Evolutionary conservation across 176 grass and related monocot genomes (phyloP).

Genomic region (Rhynchospora breviuscula): DNA sequence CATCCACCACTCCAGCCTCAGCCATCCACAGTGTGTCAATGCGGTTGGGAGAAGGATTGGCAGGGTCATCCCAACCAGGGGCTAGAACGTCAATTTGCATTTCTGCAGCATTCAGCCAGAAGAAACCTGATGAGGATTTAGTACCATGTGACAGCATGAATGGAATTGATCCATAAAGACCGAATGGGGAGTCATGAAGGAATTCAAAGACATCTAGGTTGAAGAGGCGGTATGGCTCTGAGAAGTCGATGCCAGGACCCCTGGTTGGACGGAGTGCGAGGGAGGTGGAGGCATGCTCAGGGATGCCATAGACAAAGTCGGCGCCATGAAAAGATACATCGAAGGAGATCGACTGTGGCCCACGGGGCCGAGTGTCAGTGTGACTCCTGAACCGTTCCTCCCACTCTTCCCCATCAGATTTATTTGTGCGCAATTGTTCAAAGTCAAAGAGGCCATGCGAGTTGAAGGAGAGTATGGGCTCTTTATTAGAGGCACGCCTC

Average conservation of each 20-base stretch:
- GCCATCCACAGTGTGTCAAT: slow-evolving; percentile 85
- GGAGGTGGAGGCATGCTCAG: slow-evolving; percentile 69
- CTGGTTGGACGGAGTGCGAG: slow-evolving; percentile 65
- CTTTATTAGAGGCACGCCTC: slow-evolving; percentile 17
- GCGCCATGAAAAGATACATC: slow-evolving; percentile 81
- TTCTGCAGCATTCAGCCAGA: slow-evolving; percentile 95
- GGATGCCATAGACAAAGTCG: slow-evolving; percentile 90
- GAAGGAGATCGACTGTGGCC: slow-evolving; percentile 84
- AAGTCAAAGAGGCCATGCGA: slow-evolving; percentile 93
- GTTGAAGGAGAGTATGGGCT: slow-evolving; percentile 72
- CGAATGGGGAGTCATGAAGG: slow-evolving; percentile 81
- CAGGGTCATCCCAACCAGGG: slow-evolving; percentile 55
- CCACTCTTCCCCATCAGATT: slow-evolving; percentile 55
- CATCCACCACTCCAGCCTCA: slow-evolving; percentile 78
- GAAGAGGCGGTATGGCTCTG: slow-evolving; percentile 90
- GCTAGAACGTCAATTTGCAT: slow-evolving; percentile 98
- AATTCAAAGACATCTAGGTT: slow-evolving; percentile 93
- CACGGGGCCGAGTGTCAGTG: slow-evolving; percentile 70
- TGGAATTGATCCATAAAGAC: slow-evolving; percentile 84
- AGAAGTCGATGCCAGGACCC: slow-evolving; percentile 71
- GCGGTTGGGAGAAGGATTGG: slow-evolving; percentile 10
- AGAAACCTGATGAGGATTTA: slow-evolving; percentile 61
- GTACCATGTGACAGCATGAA: slow-evolving; percentile 84
- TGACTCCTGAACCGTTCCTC: slow-evolving; percentile 83
- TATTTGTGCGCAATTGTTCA: slow-evolving; percentile 54